These are phyloP conservation scores for Paraconiothyrium sp. DNA, from an alignment of 2,329 filamentous ascomycete genomes.

Conservation along the genomic window DNA sequence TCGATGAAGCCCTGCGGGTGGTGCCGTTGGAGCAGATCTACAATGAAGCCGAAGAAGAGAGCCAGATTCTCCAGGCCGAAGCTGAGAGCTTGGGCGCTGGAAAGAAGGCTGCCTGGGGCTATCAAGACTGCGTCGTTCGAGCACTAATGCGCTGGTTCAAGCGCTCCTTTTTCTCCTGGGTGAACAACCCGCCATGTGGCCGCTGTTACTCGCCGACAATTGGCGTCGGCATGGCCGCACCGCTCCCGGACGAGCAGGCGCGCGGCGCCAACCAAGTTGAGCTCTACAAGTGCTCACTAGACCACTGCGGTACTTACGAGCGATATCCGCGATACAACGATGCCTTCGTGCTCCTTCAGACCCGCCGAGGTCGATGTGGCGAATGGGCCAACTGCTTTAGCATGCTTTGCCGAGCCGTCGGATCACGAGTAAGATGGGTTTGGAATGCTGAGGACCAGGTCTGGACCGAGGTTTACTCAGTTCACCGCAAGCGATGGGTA, in stretches of 20 bases:
- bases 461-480: conserved; percentile 97
- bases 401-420: conserved; percentile 95
- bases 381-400: conserved; percentile 99
- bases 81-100: conserved; percentile 86
- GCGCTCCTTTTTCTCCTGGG: conserved; percentile 92
- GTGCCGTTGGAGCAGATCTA: conserved; percentile 94
- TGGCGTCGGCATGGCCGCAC: conserved; percentile 81
- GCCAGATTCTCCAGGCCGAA: conserved; percentile 84
- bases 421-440: conserved; percentile 91
- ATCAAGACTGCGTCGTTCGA: conserved; percentile 94
- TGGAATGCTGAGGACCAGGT: conserved; percentile 98
- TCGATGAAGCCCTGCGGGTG: conserved; percentile 88
- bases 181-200: conserved; percentile 91
- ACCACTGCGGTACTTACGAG: conserved; percentile 79
- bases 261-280: conserved; percentile 89
- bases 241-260: conserved; percentile 87
- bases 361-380: conserved; percentile 83
- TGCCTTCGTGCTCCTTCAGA: conserved; percentile 91
- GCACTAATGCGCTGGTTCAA: conserved; percentile 96
- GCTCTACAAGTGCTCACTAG: conserved; percentile 84
- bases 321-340: conserved; percentile 95
- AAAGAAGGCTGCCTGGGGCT: conserved; percentile 88
- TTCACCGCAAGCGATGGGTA: conserved; percentile 93
- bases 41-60: conserved; percentile 91
- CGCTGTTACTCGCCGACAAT: conserved; percentile 85